phyloP scores from a whole-genome alignment of 176 grass and related monocot species.

The Poa annua region DNA sequence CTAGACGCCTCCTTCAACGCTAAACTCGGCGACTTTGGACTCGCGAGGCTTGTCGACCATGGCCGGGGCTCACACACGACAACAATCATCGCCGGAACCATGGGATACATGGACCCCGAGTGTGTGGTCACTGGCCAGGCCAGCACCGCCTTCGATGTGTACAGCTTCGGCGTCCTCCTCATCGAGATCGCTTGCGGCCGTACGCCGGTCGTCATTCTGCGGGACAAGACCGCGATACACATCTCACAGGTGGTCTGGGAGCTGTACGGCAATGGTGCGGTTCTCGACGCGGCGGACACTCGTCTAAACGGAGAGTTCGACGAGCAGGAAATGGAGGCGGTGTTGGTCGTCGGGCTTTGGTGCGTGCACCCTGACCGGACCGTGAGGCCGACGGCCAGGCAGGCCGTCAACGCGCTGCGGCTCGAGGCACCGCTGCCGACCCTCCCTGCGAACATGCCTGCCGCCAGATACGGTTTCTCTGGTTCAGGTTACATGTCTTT shows the following conservation, averaged over 20 bases:
- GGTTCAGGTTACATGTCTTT: no score
- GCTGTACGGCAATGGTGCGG: not conserved
- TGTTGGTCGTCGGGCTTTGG: not conserved
- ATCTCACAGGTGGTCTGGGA: slow-evolving; percentile 34
- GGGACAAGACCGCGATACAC: not conserved
- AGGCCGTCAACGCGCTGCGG: not conserved
- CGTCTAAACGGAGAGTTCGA: not conserved
- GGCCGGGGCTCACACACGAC: not conserved
- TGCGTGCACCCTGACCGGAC: not conserved
- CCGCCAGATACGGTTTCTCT: no score
- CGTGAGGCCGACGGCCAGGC: not conserved
- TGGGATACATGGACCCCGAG: slow-evolving; percentile 39
- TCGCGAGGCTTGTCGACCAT: slow-evolving; percentile 15
- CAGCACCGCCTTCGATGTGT: slow-evolving; percentile 26
- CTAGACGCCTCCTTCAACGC: slow-evolving; percentile 9
- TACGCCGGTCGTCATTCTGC: not conserved
- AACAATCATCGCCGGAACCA: not conserved
- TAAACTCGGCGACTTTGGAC: not conserved
- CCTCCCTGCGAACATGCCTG: not conserved
- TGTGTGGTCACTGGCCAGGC: slow-evolving; percentile 1
- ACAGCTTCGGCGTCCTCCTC: slow-evolving; percentile 54
- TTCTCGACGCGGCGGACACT: slow-evolving; percentile 36
- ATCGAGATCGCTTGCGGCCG: slow-evolving; percentile 42
- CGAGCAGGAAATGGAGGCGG: not conserved
- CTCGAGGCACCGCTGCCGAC: not conserved